Base-by-base conservation (phyloP, 2,329 filamentous ascomycete species). In the Pochonia chlamydosporia region DNA sequence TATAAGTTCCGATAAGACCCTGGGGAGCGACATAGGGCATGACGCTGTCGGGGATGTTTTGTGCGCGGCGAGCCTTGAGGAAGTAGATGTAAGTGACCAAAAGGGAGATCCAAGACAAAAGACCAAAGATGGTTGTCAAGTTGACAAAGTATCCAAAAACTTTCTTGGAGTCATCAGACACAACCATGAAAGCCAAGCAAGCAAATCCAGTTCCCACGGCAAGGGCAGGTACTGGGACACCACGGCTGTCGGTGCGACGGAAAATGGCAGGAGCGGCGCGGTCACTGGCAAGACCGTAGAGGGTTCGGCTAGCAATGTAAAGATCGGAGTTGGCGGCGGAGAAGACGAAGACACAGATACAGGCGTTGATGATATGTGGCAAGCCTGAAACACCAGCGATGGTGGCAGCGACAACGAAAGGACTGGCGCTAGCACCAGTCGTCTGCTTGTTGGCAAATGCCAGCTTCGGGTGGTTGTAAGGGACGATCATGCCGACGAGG, bases 311-410 rank as follows among this genome's bases (percentile, higher is more conserved):
- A 18, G 83, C 85, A 56, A 82, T 88, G 74, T 89, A 90, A 21
- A 89, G 69, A 68, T 89, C 85, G 1, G 83, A 87, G 72, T 90
- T 90, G 52, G 84, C 78, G 13, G 86, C 86, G 11, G 81, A 85
- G 66, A 90, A 87, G 56, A 88, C 85, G 61, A 89, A 89, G 53
- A 89, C 62, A 51, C 87, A 69, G 54, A 90, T 89, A 58, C 82
- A 86, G 26, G 70, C 86, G 66, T 90, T 90, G 60, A 90, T 68
- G 59, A 89, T 79, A 56, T 82, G 75, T 3, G 84, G 79, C 9
- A 90, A 72, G 18, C 69, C 64, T 3, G 74, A 66, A 61, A 90
- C 85, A 14, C 78, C 72, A 2, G 84, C 82, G 16, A 84, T 56
- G 52, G 70, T 65, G 63, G 89, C 85, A 28, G 86, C 87, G 10